Base-by-base conservation (phyloP, 2,329 filamentous ascomycete species). In the Cladorrhinum sp. region DNA sequence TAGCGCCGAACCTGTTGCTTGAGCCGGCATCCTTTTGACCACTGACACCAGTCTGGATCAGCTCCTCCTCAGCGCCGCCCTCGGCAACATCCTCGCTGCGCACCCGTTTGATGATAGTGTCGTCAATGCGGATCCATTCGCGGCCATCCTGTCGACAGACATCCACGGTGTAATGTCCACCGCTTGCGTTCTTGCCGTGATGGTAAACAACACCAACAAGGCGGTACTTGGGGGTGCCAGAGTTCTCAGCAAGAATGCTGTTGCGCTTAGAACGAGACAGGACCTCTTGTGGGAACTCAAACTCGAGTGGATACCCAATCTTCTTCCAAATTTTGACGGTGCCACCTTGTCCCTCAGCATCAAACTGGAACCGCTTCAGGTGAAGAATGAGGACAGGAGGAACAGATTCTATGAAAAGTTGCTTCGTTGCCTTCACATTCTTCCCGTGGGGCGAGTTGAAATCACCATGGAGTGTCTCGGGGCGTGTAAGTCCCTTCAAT, bases 291-390 rank as follows among this genome's bases (percentile, higher is more conserved):
- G 95, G 95, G 64, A 99, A 92, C 72, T 98, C 93, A 55, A 99
- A 81, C 70, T 98, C 93, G 25, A 99, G 79, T 0, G 95, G 95
- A 71, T 99, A 99, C 20, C 92, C 93, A 61, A 99, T 83, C 78
- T 93, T 96, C 79, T 98, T 99, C 91, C 93, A 97, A 65, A 98
- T 96, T 80, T 99, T 99, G 70, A 96, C 89, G 0, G 92, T 96
- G 23, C 92, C 64, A 45, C 65, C 92, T 50, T 79, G 79, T 6
- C 88, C 90, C 60, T 88, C 85, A 63, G 87, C 91, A 69, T 98
- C 92, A 69, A 96, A 98, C 69, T 97, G 92, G 81, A 99, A 99
- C 50, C 95, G 91, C 78, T 99, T 99, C 48, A 99, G 82, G 71
- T 99, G 95, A 8, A 99, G 83, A 57, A 98, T 96, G 12, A 99